These are phyloP conservation scores for Candida dendrica DNA, from an alignment of 805 yeast species.

Conservation along the genomic window DNA sequence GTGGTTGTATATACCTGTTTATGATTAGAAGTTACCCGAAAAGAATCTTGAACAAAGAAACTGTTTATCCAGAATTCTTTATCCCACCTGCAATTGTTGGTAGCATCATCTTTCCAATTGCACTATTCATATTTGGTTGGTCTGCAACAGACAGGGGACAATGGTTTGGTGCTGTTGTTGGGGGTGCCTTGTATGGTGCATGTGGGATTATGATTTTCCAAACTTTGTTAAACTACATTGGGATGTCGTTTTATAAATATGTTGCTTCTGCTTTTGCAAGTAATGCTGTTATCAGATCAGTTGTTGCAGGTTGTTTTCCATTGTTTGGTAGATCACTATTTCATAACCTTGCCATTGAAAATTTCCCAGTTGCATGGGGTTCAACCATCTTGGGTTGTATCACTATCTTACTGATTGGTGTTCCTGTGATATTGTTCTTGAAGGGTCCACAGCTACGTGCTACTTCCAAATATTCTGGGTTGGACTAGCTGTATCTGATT, in stretches of 20 bases:
- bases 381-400: conserved; percentile 44
- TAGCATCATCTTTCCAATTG: conserved; percentile 32
- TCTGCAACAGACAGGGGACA: conserved; percentile 31
- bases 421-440: conserved; percentile 45
- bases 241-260: conserved; percentile 47
- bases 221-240: conserved; percentile 50
- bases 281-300: conserved; percentile 58
- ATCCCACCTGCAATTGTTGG: conserved; percentile 36
- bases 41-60: conserved; percentile 18
- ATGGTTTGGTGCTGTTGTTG: conserved; percentile 44
- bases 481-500: not conserved
- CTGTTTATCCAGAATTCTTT: conserved; percentile 34
- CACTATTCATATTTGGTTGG: conserved; percentile 46
- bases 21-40: conserved; percentile 22
- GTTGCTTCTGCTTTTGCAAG: conserved; percentile 67
- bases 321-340: conserved; percentile 65
- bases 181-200: conserved; percentile 30
- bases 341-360: conserved; percentile 39
- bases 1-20: conserved; percentile 23
- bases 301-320: conserved; percentile 61
- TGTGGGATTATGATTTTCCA: conserved; percentile 47
- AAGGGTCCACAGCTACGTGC: conserved; percentile 36
- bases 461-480: conserved; percentile 29
- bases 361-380: conserved; percentile 51
- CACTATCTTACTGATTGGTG: conserved; percentile 39